Evolutionary conservation across 345 rosid genomes (phyloP).

Genomic region (Noccaea bulbosa): DNA sequence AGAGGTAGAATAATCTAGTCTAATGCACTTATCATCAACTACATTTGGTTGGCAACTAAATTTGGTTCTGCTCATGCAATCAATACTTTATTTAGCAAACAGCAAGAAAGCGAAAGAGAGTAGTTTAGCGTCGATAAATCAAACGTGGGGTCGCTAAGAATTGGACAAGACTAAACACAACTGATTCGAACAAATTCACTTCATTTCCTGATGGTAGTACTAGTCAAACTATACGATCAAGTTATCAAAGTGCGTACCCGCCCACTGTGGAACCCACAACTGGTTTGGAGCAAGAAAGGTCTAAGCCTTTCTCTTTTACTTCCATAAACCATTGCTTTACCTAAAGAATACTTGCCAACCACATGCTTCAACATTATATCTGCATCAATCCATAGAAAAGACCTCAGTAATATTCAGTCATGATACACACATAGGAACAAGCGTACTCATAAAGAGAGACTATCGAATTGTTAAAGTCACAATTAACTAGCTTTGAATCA

Average conservation of each 20-base stretch:
- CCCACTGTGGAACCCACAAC: conserved; percentile 49
- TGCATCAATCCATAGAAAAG: conserved; percentile 12
- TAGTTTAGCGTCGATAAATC: too few relatives aligned
- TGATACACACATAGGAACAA: too few relatives aligned
- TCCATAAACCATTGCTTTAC: conserved; percentile 25
- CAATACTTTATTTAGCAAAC: too few relatives aligned
- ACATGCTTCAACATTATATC: conserved; percentile 58
- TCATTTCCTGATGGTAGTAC: not conserved
- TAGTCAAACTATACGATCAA: conserved; percentile 12
- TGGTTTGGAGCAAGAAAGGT: conserved; percentile 48
- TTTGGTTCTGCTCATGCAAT: too few relatives aligned
- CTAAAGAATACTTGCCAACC: conserved; percentile 44
- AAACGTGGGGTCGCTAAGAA: too few relatives aligned
- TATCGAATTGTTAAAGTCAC: too few relatives aligned
- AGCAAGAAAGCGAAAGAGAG: too few relatives aligned
- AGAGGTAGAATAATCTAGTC: conserved; percentile 1
- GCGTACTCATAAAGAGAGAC: too few relatives aligned
- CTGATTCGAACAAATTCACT: not conserved
- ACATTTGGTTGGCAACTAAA: too few relatives aligned
- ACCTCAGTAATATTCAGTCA: not conserved
- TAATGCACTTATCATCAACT: conserved; percentile 6
- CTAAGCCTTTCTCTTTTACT: conserved; percentile 47
- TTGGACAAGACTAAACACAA: too few relatives aligned
- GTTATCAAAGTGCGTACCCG: conserved; percentile 43
- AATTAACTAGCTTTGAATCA: not conserved